Percentiles rank a stretch among this genome's conserved stretches.
Conservation (phyloP, 768 basidiomycete genomes). For the Chalciporus chontae region DNA sequence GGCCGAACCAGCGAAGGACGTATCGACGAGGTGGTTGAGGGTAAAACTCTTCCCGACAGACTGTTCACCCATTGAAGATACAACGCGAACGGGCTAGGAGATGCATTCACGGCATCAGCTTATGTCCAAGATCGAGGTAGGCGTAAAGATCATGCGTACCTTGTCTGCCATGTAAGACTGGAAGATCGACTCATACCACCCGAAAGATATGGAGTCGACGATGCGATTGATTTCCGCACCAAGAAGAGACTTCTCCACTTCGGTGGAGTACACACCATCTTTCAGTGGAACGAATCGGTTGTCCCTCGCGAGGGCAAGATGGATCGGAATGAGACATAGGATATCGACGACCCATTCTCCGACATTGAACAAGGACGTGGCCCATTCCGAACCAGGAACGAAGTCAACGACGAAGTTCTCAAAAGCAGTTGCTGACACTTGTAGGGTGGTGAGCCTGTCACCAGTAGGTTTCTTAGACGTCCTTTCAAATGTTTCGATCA, state of each 20-base stretch:
- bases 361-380: slow-evolving; percentile 36
- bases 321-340: slow-evolving; percentile 62
- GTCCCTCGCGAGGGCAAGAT: slow-evolving; percentile 56
- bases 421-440: slow-evolving; percentile 30
- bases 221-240: slow-evolving; percentile 58
- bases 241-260: slow-evolving; percentile 50
- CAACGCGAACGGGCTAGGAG: slow-evolving; percentile 54
- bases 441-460: slow-evolving; percentile 37
- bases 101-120: not conserved
- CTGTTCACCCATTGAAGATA: slow-evolving; percentile 68
- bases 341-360: slow-evolving; percentile 65
- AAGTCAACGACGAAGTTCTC: slow-evolving; percentile 18
- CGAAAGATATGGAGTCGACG: slow-evolving; percentile 53
- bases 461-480: slow-evolving; percentile 51
- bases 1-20: slow-evolving; percentile 62
- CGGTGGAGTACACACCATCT: slow-evolving; percentile 48
- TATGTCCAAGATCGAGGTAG: not conserved
- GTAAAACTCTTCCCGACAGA: slow-evolving; percentile 60
- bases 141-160: slow-evolving; percentile 24
- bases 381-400: slow-evolving; percentile 16
- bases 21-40: slow-evolving; percentile 59
- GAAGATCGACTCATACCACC: slow-evolving; percentile 65
- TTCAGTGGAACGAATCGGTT: slow-evolving; percentile 61
- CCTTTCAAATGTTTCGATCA: slow-evolving; percentile 46
- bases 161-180: slow-evolving; percentile 59